Base-by-base conservation (phyloP, 495 filamentous ascomycete species). In the Penicillium simplicissimum region DNA sequence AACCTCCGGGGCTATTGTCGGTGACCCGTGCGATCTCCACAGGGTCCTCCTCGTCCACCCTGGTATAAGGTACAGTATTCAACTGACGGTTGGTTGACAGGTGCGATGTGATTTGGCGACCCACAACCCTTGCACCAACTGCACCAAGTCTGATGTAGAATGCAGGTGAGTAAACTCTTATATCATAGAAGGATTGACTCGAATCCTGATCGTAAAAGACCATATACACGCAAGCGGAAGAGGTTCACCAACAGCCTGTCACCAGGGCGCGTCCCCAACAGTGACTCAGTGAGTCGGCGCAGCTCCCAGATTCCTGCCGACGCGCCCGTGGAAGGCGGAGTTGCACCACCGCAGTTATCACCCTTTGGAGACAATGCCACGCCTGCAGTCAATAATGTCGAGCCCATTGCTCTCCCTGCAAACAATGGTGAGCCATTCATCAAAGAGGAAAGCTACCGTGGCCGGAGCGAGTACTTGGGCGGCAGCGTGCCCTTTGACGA, bases 401-500 rank as follows among this genome's bases (percentile, higher is more conserved):
- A 57, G 13, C 14, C 60, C n/a, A 40, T 45, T 3, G 25, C 38
- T 1, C n/a, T 53, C 7, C 40, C 51, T 2, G 25, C 43, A 4
- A 60, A 51, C 17, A 53, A 66, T 66, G 67, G 55, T 25, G 67
- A 68, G 49, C 56, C 69, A 0, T 60, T 62, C 42, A 66, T 72
- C 33, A 72, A 72, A 45, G 65, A 72, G 45, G 69, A 72, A 61
- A 72, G 67, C 61, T 72, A 70, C 52, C 69, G 69, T 34, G 69
- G 69, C 15, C 67, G 69, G n/a, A 57, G 67, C 37, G 69, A 72
- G 57, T 72, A 72, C 43, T 38, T 72, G 25, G 69, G 67, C 28
- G 67, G 69, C 35, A 71, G 64, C 35, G 69, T 71, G n/a, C 69
- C 67, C 25, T 72, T 72, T 28, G 67, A 72, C 49, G 69, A 72